Conservation (phyloP, 2,329 filamentous ascomycete genomes). For the Passalora sequoiae region DNA sequence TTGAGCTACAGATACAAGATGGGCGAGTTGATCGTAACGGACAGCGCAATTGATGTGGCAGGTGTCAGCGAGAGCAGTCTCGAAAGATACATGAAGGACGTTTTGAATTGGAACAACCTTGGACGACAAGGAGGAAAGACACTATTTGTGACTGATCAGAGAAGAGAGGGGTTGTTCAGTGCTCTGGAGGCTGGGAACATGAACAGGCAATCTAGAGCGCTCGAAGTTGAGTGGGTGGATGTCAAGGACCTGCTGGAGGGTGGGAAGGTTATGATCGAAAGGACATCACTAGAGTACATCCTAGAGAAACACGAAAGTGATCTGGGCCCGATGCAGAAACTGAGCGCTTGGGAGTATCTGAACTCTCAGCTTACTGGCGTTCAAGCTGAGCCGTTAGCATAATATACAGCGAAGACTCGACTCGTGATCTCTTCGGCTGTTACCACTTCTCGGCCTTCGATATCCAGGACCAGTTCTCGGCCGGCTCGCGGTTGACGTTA, state of each 20-base stretch:
- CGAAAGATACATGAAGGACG: slow-evolving; percentile 58
- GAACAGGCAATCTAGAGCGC: slow-evolving; percentile 62
- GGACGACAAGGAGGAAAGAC: slow-evolving; percentile 61
- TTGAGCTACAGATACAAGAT: slow-evolving; percentile 84
- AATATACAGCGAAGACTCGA: neutral
- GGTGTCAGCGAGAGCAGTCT: slow-evolving; percentile 42
- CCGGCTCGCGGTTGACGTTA: slow-evolving; percentile 11
- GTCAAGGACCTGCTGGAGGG: slow-evolving; percentile 90
- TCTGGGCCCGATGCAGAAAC: slow-evolving; percentile 16
- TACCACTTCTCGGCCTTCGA: slow-evolving; percentile 18
- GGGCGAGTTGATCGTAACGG: slow-evolving; percentile 80
- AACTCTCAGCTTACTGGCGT: neutral
- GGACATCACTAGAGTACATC: slow-evolving; percentile 69
- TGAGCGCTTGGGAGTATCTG: slow-evolving; percentile 4
- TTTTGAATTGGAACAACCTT: slow-evolving; percentile 68
- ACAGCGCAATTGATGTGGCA: slow-evolving; percentile 62
- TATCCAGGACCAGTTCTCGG: slow-evolving; percentile 18
- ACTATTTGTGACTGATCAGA: slow-evolving; percentile 64
- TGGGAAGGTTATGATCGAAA: slow-evolving; percentile 81
- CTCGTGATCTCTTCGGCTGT: too few species aligned
- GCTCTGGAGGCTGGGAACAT: slow-evolving; percentile 58
- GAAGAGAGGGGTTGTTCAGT: slow-evolving; percentile 59
- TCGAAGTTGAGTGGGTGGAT: slow-evolving; percentile 75
- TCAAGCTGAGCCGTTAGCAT: neutral
- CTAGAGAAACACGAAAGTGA: slow-evolving; percentile 68